Conservation (phyloP, 768 basidiomycete species). For the Mrakia hoshinonis region DNA sequence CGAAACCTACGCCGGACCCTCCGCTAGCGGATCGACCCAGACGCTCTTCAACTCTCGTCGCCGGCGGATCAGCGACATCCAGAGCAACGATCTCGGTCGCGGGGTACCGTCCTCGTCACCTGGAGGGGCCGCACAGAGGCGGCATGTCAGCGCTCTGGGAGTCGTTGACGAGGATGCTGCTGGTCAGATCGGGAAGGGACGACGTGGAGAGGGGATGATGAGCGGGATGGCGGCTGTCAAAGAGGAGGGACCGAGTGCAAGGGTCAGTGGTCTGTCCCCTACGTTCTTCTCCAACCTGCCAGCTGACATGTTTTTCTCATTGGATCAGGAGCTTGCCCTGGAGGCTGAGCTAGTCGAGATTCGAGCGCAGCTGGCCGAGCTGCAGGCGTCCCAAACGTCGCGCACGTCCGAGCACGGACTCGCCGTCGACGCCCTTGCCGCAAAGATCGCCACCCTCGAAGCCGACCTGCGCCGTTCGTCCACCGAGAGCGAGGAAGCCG, state of each 20-base stretch:
- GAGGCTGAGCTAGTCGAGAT: not conserved
- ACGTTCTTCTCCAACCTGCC: not conserved
- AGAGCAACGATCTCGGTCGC: conserved; percentile 29
- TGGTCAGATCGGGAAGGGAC: conserved; percentile 6
- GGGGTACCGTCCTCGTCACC: conserved; percentile 25
- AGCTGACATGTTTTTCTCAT: too few relatives aligned
- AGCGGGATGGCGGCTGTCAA: not conserved
- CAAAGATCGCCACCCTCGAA: not conserved
- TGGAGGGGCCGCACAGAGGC: not conserved
- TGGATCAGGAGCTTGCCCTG: not conserved
- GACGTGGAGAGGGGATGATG: conserved; percentile 6
- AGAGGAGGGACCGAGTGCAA: not conserved
- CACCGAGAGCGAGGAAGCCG: not conserved
- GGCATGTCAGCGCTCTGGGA: conserved; percentile 13
- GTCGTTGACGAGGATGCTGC: conserved; percentile 3
- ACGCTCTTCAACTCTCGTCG: conserved; percentile 33
- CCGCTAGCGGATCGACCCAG: conserved; percentile 32
- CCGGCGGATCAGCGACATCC: conserved; percentile 39
- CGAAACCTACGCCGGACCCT: conserved; percentile 37
- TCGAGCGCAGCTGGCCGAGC: not conserved
- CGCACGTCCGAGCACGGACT: not conserved
- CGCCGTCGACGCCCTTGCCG: not conserved
- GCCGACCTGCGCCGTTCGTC: not conserved
- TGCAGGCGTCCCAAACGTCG: not conserved
- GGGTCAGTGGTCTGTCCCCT: not conserved